Evolutionary conservation across 345 rosid species (phyloP), one percentile per base, ranked within the genome.

Genomic region (Melastoma malabathricum): DNA sequence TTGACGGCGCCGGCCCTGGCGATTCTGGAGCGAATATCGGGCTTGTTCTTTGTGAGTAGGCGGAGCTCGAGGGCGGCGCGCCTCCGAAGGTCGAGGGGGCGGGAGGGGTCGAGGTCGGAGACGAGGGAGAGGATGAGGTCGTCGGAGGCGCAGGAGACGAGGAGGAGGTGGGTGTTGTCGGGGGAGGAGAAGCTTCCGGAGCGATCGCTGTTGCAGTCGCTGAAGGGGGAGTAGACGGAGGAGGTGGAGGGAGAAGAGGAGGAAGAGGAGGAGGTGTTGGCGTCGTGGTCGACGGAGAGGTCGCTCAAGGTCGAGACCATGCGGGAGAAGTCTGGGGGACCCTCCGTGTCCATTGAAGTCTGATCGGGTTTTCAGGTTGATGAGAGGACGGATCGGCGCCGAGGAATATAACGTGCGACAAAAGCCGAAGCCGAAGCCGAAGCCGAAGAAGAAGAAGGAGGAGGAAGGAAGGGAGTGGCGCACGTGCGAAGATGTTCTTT

Each of bases 31-130:
- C 98, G 96, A 43, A 84, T 79, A 68, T 87, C 95, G 1, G 87
- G 65, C 46, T 82, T 87, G 77, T 92, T 81, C 77, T 87, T 92
- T 27, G 98, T 85, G 54, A 87, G 75, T 34, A 92, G 85, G 47
- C 96, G 68, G 62, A 87, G 71, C 76, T 92, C 98, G 94, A 92
- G 71, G 17, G 93, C 98, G n/a, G 98, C 96, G 47, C 80, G 94
- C 72, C 83, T 87, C 64, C 78, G 89, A 59, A 80, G 86, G 14
- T 92, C 88, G 64, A 86, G 73, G 62, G 86, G 79, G 50, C 67
- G 75, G 55, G 98, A 34, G 41, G 38, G 81, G 41, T 68, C 80
- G 1, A 92, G 93, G 68, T 61, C 82, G 29, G 71, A 54, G 0
- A 92, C 93, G 47, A 92, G 86, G 56, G 84, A 88, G 13, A 54